Conservation (phyloP, 352 stramenopile species). For the Pythium guiyangense region DNA sequence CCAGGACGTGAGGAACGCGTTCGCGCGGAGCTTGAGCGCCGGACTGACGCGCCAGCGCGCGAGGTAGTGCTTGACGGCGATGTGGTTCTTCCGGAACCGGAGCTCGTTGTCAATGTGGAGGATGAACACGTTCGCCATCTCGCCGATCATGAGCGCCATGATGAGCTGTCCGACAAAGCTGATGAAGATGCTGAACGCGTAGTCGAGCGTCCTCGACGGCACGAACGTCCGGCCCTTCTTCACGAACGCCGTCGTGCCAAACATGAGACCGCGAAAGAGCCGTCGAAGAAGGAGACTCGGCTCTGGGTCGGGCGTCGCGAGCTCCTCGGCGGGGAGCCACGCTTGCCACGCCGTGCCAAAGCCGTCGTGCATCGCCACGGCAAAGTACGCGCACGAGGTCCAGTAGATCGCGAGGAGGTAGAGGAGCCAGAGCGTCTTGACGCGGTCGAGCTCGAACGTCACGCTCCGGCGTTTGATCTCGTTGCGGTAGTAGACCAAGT, state of each 20-base stretch:
- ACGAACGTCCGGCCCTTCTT: slow-evolving; percentile 57
- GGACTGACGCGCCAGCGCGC: slow-evolving; percentile 32
- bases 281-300: slow-evolving; percentile 31
- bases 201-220: slow-evolving; percentile 33
- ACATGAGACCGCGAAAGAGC: slow-evolving; percentile 43
- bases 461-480: slow-evolving; percentile 57
- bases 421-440: slow-evolving; percentile 49
- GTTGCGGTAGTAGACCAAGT: slow-evolving; percentile 54
- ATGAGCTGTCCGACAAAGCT: slow-evolving; percentile 53
- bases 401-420: slow-evolving; percentile 62
- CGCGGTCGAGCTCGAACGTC: slow-evolving; percentile 46
- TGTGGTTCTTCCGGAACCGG: slow-evolving; percentile 70
- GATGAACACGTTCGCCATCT: slow-evolving; percentile 62
- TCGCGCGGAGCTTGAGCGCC: slow-evolving; percentile 29
- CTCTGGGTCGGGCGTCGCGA: slow-evolving; percentile 20
- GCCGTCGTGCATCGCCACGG: slow-evolving; percentile 42
- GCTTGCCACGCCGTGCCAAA: slow-evolving; percentile 51
- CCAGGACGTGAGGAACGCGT: slow-evolving; percentile 47
- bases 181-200: slow-evolving; percentile 43
- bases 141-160: slow-evolving; percentile 76
- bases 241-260: slow-evolving; percentile 50
- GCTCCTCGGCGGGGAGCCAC: slow-evolving; percentile 33
- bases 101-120: slow-evolving; percentile 60
- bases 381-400: slow-evolving; percentile 60
- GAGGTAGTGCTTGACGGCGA: slow-evolving; percentile 46